phyloP scores from a whole-genome alignment of 768 basidiomycete species.

The Strobilomyces echinocephalus region DNA sequence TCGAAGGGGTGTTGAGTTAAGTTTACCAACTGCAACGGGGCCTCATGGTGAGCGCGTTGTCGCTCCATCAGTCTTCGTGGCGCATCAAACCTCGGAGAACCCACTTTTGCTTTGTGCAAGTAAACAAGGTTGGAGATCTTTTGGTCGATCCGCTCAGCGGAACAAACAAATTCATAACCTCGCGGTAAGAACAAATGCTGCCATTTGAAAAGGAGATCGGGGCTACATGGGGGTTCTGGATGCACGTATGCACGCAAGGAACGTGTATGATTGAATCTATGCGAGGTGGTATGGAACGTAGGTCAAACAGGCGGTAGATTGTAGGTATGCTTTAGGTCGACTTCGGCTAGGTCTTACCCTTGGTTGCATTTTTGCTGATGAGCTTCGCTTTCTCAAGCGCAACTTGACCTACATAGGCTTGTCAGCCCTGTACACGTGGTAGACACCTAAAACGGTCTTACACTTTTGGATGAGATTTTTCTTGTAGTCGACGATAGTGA shows the following conservation, averaged over 20 bases:
- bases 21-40: slow-evolving; percentile 10
- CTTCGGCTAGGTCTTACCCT: slow-evolving; percentile 54
- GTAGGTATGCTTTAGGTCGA: neutral
- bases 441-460: slow-evolving; percentile 32
- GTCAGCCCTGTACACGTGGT: neutral
- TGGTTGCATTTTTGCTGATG: slow-evolving; percentile 77
- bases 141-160: slow-evolving; percentile 13
- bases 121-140: slow-evolving; percentile 16
- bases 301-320: slow-evolving; percentile 6
- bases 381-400: slow-evolving; percentile 93
- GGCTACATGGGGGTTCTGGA: slow-evolving; percentile 10
- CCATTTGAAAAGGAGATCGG: slow-evolving; percentile 10
- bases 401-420: slow-evolving; percentile 52
- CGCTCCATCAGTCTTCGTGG: slow-evolving; percentile 8
- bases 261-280: slow-evolving; percentile 15
- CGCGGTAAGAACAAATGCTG: slow-evolving; percentile 12
- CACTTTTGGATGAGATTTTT: slow-evolving; percentile 76
- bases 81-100: slow-evolving; percentile 26
- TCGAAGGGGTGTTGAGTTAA: slow-evolving; percentile 14
- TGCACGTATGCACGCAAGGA: slow-evolving; percentile 12
- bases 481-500: slow-evolving; percentile 93
- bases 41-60: slow-evolving; percentile 29
- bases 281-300: slow-evolving; percentile 7
- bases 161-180: slow-evolving; percentile 11
- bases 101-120: slow-evolving; percentile 13